Base-by-base conservation (phyloP, 2,329 filamentous ascomycete species). In the Pseudogymnoascus sp. region DNA sequence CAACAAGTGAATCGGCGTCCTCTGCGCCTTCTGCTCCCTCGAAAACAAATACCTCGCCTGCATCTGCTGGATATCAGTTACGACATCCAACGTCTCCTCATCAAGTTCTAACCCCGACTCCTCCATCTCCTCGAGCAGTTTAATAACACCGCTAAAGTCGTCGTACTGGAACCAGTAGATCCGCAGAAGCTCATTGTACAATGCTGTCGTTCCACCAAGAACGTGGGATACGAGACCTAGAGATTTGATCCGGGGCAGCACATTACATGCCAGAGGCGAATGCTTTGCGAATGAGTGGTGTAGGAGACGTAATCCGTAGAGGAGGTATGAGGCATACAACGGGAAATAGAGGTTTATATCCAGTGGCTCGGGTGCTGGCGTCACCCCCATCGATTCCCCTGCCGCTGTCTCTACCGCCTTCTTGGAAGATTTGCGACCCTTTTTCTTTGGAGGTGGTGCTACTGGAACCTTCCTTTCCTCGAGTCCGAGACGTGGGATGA, bases 151-250 rank as follows among this genome's bases (percentile, higher is more conserved):
- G 8, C 43, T 60, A 21, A 70, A 72, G 69, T 90, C 84, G 21
- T 84, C 80, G 66, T 84, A 83, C 9, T 84, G 82, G 36, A 76
- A 73, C 84, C 87, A 90, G 63, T 85, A 78, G 21, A 87, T 80
- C 12, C 78, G 74, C 23, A 90, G 78, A 36, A 91, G 79, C 59
- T 84, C 79, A 70, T 88, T 87, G 77, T 90, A 93, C 43, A 93
- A 83, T 0, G 82, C 77, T 0, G 88, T 88, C 16, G 86, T 86
- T 5, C 84, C 87, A 59, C 88, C 89, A 0, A 93, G 80, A 5
- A 90, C 85, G 70, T 88, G 90, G 0, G 88, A 88, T 1, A 84
- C 82, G 1, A 88, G 80, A 1, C 89, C 89, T 0, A 90, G 78
- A 49, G 81, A 78, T 71, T 89, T 89, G 68, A 92, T 77, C 6